A percentile compares a stretch with the other conserved stretches of the same genome.
phyloP scores from a whole-genome alignment of 164 flowering plant genomes.

The Magnolia officinalis region DNA sequence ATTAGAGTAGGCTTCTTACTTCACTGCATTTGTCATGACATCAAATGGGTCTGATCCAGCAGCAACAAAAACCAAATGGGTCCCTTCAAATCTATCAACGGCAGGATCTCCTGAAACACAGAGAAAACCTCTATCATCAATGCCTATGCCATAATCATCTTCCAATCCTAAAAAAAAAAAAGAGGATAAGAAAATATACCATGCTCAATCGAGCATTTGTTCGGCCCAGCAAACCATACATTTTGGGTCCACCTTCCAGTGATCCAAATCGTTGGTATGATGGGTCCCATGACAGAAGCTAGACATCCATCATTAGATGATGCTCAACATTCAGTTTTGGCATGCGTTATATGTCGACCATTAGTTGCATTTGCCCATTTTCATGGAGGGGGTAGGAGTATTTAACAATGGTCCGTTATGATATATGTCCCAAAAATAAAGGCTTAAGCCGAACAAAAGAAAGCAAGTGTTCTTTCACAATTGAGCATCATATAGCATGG shows the following conservation, averaged over 20 bases:
- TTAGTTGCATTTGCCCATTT: too few relatives aligned
- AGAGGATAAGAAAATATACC: not conserved
- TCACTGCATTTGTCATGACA: conserved; percentile 70
- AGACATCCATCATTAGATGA: too few relatives aligned
- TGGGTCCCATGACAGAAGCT: too few relatives aligned
- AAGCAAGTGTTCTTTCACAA: too few relatives aligned
- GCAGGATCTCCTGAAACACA: conserved; percentile 62
- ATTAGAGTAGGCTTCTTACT: conserved; percentile 38
- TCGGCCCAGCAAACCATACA: not conserved
- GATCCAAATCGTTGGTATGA: too few relatives aligned
- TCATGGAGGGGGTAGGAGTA: not conserved
- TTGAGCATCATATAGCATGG: not conserved
- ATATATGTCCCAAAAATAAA: too few relatives aligned
- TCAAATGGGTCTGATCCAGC: conserved; percentile 85
- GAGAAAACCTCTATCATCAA: not conserved
- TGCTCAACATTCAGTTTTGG: too few relatives aligned
- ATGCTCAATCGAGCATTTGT: not conserved
- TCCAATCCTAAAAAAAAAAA: not conserved
- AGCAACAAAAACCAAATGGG: conserved; percentile 66
- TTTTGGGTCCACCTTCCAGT: not conserved
- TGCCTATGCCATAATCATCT: not conserved
- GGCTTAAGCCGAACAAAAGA: too few relatives aligned
- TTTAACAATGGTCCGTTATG: not conserved
- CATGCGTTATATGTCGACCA: too few relatives aligned
- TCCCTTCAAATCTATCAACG: conserved; percentile 67